Evolutionary conservation across 1,139 yeast genomes (phyloP).

Genomic region (Pichia sp.): DNA sequence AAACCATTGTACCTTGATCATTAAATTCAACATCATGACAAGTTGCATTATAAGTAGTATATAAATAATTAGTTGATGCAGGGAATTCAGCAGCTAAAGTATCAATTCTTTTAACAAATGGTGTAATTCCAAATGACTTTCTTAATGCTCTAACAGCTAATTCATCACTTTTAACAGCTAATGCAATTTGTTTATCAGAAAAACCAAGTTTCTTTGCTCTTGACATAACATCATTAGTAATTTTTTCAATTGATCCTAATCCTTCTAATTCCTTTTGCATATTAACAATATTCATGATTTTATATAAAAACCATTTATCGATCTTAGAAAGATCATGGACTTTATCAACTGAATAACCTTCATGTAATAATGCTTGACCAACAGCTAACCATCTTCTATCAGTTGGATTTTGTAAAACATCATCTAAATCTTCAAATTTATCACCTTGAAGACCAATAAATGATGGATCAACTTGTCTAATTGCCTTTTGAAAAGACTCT

Average conservation of each 20-base stretch:
- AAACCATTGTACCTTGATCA: constrained; percentile 88
- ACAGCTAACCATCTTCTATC: constrained; percentile 98
- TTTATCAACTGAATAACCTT: constrained; percentile 81
- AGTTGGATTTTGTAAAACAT: constrained; percentile 80
- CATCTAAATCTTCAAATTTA: constrained; percentile 72
- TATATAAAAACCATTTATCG: constrained; percentile 93
- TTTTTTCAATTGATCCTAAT: constrained; percentile 48
- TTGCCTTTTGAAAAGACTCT: constrained; percentile 96
- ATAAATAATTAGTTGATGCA: constrained; percentile 89
- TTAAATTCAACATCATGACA: constrained; percentile 77
- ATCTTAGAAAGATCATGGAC: constrained; percentile 89
- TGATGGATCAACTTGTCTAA: constrained; percentile 93
- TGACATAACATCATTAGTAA: constrained; percentile 63
- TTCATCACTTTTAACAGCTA: constrained; percentile 59
- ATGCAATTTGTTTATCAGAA: constrained; percentile 88
- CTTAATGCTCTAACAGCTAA: constrained; percentile 75
- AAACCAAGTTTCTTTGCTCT: constrained; percentile 92
- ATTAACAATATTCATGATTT: constrained; percentile 83
- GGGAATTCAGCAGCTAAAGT: constrained; percentile 99
- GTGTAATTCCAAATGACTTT: constrained; percentile 71
- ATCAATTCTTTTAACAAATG: constrained; percentile 94
- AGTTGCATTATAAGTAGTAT: constrained; percentile 93
- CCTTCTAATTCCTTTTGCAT: constrained; percentile 77
- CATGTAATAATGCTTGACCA: constrained; percentile 90
- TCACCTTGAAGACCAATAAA: constrained; percentile 90